A percentile compares a stretch with the other conserved stretches of the same genome.
Evolutionary conservation across 331 rosid genomes (phyloP).

Genomic region (Arachis monticola): DNA sequence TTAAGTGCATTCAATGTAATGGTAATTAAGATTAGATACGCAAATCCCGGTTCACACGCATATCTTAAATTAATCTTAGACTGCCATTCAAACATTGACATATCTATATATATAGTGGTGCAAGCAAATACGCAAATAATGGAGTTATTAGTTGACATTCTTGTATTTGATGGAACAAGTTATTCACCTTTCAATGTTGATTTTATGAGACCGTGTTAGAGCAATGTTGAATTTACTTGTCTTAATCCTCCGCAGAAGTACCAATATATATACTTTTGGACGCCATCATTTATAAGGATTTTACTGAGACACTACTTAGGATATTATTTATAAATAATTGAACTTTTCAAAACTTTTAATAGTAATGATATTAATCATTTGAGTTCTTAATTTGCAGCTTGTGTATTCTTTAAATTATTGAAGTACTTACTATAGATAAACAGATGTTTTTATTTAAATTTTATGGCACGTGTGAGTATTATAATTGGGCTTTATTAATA

Average conservation of each 20-base stretch:
- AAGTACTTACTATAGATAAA: too few species aligned
- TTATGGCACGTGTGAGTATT: neutral
- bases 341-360: too few species aligned
- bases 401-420: too few species aligned
- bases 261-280: too few species aligned
- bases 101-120: neutral
- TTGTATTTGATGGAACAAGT: neutral
- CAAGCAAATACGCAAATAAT: neutral
- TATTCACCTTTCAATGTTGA: neutral
- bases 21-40: neutral
- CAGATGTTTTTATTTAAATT: neutral
- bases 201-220: neutral
- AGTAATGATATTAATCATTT: too few species aligned
- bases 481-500: too few species aligned
- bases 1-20: neutral
- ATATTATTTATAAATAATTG: too few species aligned
- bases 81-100: constrained; percentile 6
- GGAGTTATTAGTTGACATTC: neutral
- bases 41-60: constrained; percentile 13
- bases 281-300: too few species aligned
- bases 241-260: neutral
- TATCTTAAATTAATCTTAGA: constrained; percentile 7
- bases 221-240: neutral
- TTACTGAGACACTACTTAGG: too few species aligned
- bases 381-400: too few species aligned